A percentile compares a stretch with the other conserved stretches of the same genome.
phyloP scores from a whole-genome alignment of 2,329 filamentous ascomycete species.

The Pseudodiploospora longispora region DNA sequence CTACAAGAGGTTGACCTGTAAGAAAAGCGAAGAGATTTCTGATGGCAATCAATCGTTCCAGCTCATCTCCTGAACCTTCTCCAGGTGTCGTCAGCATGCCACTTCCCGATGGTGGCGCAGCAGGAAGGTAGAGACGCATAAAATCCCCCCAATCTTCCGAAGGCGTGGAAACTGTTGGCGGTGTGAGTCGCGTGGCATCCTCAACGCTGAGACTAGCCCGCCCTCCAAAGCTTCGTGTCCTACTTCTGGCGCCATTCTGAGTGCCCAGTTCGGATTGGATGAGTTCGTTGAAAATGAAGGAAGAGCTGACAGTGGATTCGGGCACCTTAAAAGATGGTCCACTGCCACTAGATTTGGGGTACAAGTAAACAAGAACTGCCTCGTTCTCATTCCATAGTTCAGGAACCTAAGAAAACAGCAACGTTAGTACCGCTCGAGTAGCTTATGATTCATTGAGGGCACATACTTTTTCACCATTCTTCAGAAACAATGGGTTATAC shows the following conservation, averaged over 20 bases:
- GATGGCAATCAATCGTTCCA: constrained; percentile 50
- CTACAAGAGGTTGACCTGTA: constrained; percentile 54
- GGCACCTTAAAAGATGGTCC: constrained; percentile 55
- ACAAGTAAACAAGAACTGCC: constrained; percentile 50
- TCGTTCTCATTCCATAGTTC: constrained; percentile 58
- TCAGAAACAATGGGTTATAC: constrained; percentile 46
- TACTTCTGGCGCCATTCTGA: constrained; percentile 21
- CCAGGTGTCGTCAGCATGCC: constrained; percentile 26
- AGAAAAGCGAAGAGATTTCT: constrained; percentile 61
- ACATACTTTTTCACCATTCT: constrained; percentile 47
- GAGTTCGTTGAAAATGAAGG: constrained; percentile 45
- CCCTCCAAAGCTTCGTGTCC: constrained; percentile 38
- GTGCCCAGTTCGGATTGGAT: constrained; percentile 37
- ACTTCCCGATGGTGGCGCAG: constrained; percentile 28
- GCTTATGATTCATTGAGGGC: background rate
- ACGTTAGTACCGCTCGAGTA: background rate
- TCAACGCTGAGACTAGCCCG: constrained; percentile 39
- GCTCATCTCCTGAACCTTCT: constrained; percentile 28
- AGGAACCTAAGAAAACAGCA: constrained; percentile 39
- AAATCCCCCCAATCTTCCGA: constrained; percentile 29
- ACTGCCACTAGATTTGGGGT: constrained; percentile 38
- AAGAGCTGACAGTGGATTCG: constrained; percentile 45
- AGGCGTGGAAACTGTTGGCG: constrained; percentile 31
- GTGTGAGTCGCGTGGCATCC: constrained; percentile 36
- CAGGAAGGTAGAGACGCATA: constrained; percentile 46